phyloP scores from a whole-genome alignment of 176 grass and related monocot genomes.

The Carex cristatella region DNA sequence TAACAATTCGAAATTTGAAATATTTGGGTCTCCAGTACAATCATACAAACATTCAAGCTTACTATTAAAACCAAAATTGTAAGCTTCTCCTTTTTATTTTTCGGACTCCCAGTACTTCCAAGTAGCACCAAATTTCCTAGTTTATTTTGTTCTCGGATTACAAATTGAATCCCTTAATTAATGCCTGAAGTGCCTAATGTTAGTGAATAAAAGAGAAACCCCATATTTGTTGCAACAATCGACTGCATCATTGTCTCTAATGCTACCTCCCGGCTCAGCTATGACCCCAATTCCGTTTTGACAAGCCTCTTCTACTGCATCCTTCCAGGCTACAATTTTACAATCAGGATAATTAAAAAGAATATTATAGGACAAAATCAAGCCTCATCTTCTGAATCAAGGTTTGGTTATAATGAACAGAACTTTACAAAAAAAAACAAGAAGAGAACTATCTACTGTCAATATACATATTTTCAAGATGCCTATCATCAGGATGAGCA shows the following conservation, averaged over 20 bases:
- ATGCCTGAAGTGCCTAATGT: conserved; percentile 84
- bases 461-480: neutral
- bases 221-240: conserved; percentile 92
- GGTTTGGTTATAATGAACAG: neutral
- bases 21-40: neutral
- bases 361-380: neutral
- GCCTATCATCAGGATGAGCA: neutral
- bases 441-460: neutral
- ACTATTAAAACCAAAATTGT: conserved; percentile 18
- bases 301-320: conserved; percentile 94
- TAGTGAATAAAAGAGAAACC: conserved; percentile 74
- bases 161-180: neutral
- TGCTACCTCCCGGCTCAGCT: conserved; percentile 70
- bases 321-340: conserved; percentile 71
- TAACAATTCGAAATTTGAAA: neutral
- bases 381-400: neutral
- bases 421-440: neutral
- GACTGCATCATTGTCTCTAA: conserved; percentile 68
- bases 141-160: neutral
- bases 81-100: neutral
- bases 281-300: conserved; percentile 51
- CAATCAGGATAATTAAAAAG: neutral
- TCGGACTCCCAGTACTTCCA: neutral
- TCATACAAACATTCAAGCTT: neutral
- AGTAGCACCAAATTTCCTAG: neutral